Evolutionary conservation across 169 alveolate species (phyloP).

Genomic region (Plasmodium gallinaceum): DNA sequence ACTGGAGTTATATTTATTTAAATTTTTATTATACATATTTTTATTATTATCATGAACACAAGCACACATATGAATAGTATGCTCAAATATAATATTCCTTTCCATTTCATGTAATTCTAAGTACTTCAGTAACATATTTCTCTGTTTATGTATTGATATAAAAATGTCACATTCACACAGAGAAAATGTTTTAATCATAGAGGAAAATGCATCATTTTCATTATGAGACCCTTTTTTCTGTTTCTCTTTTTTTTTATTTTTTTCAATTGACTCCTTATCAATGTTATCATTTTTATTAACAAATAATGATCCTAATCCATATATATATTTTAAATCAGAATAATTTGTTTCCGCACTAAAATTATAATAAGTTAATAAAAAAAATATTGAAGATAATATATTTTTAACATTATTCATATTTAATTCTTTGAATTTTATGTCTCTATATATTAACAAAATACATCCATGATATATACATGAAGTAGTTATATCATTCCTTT

Average conservation of each 20-base stretch:
- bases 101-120: constrained; percentile 62
- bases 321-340: constrained; percentile 64
- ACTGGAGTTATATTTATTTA: constrained; percentile 36
- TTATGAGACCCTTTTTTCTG: not conserved
- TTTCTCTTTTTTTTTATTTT: not conserved
- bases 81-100: constrained; percentile 71
- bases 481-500: constrained; percentile 73
- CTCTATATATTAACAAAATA: constrained; percentile 57
- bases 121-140: constrained; percentile 72
- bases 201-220: constrained; percentile 13
- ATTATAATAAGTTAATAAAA: constrained; percentile 63
- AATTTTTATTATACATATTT: not conserved
- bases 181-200: constrained; percentile 64
- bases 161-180: constrained; percentile 74
- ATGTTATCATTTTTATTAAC: constrained; percentile 65
- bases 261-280: not conserved
- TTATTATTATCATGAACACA: constrained; percentile 70
- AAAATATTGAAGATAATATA: constrained; percentile 68
- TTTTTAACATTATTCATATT: constrained; percentile 45
- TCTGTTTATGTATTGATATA: constrained; percentile 67
- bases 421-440: constrained; percentile 54
- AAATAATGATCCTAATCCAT: constrained; percentile 77
- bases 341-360: constrained; percentile 71
- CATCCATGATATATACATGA: constrained; percentile 70
- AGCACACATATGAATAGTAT: constrained; percentile 75